Evolutionary conservation across 306 rosid genomes (phyloP).

Genomic region (Sesbania bispinosa): DNA sequence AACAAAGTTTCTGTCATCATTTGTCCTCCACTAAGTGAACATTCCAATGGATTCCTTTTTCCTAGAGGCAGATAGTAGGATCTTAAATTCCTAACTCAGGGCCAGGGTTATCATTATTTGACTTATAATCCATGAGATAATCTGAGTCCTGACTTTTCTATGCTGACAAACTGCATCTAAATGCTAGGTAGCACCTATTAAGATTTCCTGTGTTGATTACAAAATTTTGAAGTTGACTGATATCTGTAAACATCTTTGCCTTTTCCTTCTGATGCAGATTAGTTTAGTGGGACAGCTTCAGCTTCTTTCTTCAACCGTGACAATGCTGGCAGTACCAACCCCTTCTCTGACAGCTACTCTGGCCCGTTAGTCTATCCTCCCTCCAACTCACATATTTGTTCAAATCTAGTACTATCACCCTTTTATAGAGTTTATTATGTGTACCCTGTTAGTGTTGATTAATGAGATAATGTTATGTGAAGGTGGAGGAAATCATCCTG

Average conservation of each 20-base stretch:
- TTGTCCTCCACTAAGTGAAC: constrained; percentile 11
- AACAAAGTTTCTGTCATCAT: constrained; percentile 7
- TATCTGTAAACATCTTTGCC: not conserved
- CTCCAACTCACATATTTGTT: constrained; percentile 32
- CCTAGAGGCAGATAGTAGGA: constrained; percentile 13
- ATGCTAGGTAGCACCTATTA: constrained; percentile 12
- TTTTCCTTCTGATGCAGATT: constrained; percentile 58
- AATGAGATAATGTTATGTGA: constrained; percentile 30
- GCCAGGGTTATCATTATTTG: constrained; percentile 4
- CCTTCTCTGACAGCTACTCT: constrained; percentile 91
- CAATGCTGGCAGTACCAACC: constrained; percentile 91
- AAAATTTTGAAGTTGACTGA: constrained; percentile 13
- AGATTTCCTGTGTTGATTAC: constrained; percentile 15
- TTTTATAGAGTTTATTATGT: not conserved
- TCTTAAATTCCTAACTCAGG: constrained; percentile 21
- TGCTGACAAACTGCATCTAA: constrained; percentile 21
- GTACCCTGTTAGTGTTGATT: constrained; percentile 27
- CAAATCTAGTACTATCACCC: constrained; percentile 16
- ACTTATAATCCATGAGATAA: constrained; percentile 4
- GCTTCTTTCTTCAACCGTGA: constrained; percentile 91
- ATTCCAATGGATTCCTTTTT: constrained; percentile 3
- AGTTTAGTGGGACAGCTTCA: constrained; percentile 96
- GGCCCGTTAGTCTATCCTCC: constrained; percentile 79
- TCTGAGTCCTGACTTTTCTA: constrained; percentile 8
- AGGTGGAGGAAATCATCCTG: constrained; percentile 97